Conservation (phyloP, 1,284 basidiomycete species). For the Omphalotus olearius region DNA sequence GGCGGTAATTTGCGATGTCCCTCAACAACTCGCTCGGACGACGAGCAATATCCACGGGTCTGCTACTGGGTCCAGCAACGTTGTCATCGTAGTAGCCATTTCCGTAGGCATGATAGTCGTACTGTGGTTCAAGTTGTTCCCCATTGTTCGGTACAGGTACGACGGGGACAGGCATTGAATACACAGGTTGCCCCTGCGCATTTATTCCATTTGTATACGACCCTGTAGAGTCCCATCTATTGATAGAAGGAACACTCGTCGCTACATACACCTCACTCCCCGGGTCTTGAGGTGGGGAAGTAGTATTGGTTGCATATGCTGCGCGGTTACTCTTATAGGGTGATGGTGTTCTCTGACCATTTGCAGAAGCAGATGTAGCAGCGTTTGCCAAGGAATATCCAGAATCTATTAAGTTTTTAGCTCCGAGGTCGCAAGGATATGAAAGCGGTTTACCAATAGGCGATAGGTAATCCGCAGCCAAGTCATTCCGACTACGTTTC, state of each 20-base stretch:
- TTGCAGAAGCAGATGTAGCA: neutral
- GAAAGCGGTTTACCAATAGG: neutral
- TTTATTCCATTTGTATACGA: slow-evolving; percentile 9
- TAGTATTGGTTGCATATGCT: neutral
- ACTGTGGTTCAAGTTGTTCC: neutral
- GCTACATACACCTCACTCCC: neutral
- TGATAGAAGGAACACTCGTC: neutral
- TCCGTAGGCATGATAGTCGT: no score
- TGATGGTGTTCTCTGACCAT: neutral
- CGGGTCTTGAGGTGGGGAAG: neutral
- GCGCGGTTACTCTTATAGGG: neutral
- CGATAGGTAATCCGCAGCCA: neutral
- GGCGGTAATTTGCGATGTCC: slow-evolving; percentile 27
- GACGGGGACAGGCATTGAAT: neutral
- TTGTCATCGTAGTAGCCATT: neutral
- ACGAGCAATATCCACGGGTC: slow-evolving; percentile 19
- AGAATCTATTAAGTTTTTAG: no score
- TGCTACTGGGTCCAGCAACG: slow-evolving; percentile 14
- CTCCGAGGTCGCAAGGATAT: no score
- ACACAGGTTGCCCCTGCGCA: slow-evolving; percentile 9
- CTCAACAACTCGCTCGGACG: slow-evolving; percentile 28
- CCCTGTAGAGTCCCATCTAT: slow-evolving; percentile 2
- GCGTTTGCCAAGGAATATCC: neutral
- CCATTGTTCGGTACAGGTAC: neutral
- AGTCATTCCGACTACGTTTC: neutral